phyloP scores from a whole-genome alignment of 1,139 yeast species.

The Hyphopichia pseudoburtonii region DNA sequence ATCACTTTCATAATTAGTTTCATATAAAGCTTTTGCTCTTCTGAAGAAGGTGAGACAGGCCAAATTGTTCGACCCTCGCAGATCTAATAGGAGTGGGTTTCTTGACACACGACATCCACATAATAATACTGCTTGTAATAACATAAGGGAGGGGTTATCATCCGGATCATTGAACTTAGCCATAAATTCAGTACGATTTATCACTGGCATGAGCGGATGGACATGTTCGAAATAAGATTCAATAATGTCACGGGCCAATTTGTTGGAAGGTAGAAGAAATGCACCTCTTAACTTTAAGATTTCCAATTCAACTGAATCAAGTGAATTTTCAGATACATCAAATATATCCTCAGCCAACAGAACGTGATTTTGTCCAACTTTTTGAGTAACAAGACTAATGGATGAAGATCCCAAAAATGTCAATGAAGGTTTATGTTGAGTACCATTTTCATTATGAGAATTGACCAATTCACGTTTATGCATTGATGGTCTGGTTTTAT shows the following conservation, averaged over 20 bases:
- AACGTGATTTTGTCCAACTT: constrained; percentile 46
- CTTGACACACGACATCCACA: constrained; percentile 67
- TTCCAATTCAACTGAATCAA: constrained; percentile 70
- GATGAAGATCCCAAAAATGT: constrained; percentile 47
- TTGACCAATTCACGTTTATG: constrained; percentile 34
- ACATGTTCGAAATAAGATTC: constrained; percentile 64
- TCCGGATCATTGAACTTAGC: constrained; percentile 53
- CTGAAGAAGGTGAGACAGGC: constrained; percentile 70
- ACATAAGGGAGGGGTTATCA: constrained; percentile 66
- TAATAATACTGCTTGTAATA: constrained; percentile 66
- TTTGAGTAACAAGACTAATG: constrained; percentile 41
- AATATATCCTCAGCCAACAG: constrained; percentile 43
- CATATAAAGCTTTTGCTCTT: constrained; percentile 76
- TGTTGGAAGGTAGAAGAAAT: constrained; percentile 63
- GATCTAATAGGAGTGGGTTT: constrained; percentile 57
- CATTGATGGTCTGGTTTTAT: constrained; percentile 40
- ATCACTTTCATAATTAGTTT: constrained; percentile 71
- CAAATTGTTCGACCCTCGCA: constrained; percentile 54
- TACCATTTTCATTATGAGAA: constrained; percentile 17
- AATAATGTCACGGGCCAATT: constrained; percentile 61
- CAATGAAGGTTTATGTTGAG: constrained; percentile 23
- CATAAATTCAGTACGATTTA: constrained; percentile 66
- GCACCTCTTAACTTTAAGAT: constrained; percentile 71
- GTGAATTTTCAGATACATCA: constrained; percentile 34
- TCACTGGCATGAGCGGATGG: constrained; percentile 72